Conservation (phyloP, 495 filamentous ascomycete genomes). For the Neurospora africana region DNA sequence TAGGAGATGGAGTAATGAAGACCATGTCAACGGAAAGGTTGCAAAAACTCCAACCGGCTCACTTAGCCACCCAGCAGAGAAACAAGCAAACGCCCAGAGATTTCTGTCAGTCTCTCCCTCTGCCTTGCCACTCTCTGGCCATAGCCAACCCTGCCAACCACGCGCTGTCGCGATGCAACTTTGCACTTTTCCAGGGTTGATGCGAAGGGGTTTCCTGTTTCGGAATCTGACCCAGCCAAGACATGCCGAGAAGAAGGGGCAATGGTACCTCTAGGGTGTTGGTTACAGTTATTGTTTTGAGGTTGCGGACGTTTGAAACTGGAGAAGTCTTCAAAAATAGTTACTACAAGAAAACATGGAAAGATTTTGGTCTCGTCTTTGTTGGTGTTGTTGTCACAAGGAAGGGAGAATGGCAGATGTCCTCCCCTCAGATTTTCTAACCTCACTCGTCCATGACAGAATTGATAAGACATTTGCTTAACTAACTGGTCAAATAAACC, state of each 20-base stretch:
- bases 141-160: not conserved
- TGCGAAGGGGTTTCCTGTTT: not conserved
- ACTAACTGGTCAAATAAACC: too few species aligned
- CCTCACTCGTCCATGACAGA: too few species aligned
- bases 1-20: not conserved
- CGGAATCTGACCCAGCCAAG: not conserved
- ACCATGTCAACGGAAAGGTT: not conserved
- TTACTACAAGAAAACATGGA: not conserved
- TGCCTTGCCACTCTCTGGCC: not conserved
- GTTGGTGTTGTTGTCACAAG: not conserved
- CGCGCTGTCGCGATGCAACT: not conserved
- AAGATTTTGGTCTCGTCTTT: not conserved
- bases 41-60: not conserved
- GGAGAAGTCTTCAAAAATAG: not conserved
- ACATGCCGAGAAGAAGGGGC: not conserved
- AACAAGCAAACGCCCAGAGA: not conserved
- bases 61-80: not conserved
- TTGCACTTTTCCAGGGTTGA: not conserved
- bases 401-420: not conserved
- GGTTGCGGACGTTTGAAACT: not conserved
- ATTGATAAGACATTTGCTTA: too few species aligned
- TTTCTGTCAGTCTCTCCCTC: not conserved
- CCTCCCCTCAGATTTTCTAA: not conserved
- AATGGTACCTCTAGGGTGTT: not conserved
- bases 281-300: not conserved